phyloP scores from a whole-genome alignment of 176 grass and related monocot species.

The Saccharum officinarum region DNA sequence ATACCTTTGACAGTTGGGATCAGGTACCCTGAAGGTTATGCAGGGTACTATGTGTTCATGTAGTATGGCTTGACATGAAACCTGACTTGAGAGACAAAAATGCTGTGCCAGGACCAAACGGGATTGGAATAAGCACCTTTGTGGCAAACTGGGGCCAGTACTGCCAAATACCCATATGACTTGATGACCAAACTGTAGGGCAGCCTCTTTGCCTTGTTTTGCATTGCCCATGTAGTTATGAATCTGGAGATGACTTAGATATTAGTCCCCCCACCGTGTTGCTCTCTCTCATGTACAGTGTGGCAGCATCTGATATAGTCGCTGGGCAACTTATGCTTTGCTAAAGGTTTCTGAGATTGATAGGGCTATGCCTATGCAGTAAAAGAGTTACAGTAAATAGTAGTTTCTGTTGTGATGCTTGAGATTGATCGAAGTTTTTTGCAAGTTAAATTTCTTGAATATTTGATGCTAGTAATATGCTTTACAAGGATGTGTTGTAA shows the following conservation, averaged over 20 bases:
- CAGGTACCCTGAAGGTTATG: neutral
- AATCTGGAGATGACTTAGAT: neutral
- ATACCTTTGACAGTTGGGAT: neutral
- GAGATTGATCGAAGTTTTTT: neutral
- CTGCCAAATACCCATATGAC: neutral
- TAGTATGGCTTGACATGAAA: neutral
- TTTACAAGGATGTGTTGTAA: neutral
- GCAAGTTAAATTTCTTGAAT: neutral
- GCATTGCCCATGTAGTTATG: neutral
- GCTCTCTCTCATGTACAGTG: neutral
- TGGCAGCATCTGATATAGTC: neutral
- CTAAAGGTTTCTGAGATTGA: conserved; percentile 11
- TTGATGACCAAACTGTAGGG: neutral
- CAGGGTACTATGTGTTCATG: neutral
- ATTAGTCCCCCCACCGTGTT: neutral
- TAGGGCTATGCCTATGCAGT: neutral
- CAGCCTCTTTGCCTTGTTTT: neutral
- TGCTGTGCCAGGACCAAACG: neutral
- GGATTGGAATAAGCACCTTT: neutral
- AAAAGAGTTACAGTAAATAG: neutral
- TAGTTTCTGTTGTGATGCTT: neutral
- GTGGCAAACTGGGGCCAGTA: neutral
- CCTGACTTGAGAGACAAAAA: neutral
- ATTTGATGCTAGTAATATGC: neutral
- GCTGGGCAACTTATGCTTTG: neutral